phyloP scores from a whole-genome alignment of 306 rosid species.

The Comarum palustre region DNA sequence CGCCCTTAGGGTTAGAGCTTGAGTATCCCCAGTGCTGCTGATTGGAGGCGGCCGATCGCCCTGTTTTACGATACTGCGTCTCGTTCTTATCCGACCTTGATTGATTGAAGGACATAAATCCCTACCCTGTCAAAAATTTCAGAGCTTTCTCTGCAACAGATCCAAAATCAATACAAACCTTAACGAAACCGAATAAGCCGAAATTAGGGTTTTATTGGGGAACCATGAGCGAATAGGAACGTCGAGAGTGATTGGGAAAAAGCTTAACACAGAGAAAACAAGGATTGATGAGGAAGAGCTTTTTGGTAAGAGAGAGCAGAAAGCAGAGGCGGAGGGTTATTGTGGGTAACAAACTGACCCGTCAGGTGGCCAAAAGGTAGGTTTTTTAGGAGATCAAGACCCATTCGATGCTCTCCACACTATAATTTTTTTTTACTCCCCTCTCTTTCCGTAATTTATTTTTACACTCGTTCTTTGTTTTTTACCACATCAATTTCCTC shows the following conservation, averaged over 20 bases:
- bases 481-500: not conserved
- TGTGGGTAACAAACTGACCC: conserved; percentile 49
- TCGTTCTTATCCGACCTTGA: conserved; percentile 83
- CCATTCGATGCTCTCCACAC: conserved; percentile 17
- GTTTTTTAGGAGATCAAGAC: conserved; percentile 62
- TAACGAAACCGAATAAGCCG: not conserved
- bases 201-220: conserved; percentile 63
- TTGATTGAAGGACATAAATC: conserved; percentile 98
- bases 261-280: not conserved
- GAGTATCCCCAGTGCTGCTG: conserved; percentile 64
- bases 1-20: conserved; percentile 55
- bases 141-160: conserved; percentile 33
- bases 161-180: not conserved
- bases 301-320: conserved; percentile 22
- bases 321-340: not conserved
- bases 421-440: not conserved
- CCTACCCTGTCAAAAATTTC: conserved; percentile 36
- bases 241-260: conserved; percentile 8
- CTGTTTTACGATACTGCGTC: conserved; percentile 53
- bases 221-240: conserved; percentile 25
- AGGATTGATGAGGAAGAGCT: not conserved
- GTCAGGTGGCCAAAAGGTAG: conserved; percentile 61
- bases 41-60: conserved; percentile 72
- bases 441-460: conserved; percentile 1
- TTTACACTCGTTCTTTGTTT: not conserved